Evolutionary conservation across 176 grass and related monocot species (phyloP), one percentile per base, ranked within the genome.

Genomic region (Oryza coarctata): DNA sequence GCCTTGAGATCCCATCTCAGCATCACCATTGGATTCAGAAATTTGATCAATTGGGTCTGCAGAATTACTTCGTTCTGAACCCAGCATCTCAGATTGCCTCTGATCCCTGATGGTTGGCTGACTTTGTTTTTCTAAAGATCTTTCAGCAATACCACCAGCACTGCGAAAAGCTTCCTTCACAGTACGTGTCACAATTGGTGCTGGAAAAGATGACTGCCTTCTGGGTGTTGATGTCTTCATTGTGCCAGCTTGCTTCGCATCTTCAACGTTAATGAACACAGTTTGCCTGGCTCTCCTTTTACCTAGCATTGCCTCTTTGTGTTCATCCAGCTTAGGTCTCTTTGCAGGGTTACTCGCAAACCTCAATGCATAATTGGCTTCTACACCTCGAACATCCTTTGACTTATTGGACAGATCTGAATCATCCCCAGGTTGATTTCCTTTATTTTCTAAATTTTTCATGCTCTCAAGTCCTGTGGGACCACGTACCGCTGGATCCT

Each of bases 191-290:
- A 99, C 87, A 76, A 94, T 95, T 26, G 96, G 93, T 26, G 93
- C 84, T 39, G 96, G 91, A 82, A 99, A 99, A 20, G 96, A 92
- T 41, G 91, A 85, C 60, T 95, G 96, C 23, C 93, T 92, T 66
- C 86, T 92, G 14, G 96, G 96, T 66, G 93, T 99, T 40, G 91
- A 75, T 78, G 89, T 82, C 84, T 99, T 99, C 85, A 99, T 90
- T 28, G 91, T 87, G 65, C 92, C 89, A 36, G 87, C 96, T 90
- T 95, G 93, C 86, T 95, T 99, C 11, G 87, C 96, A 83, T 99
- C 96, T 49, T 99, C 96, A 68, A 99, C 93, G 60, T 95, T 94
- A 57, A 99, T 99, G 71, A 99, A 95, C 13, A 99, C 89, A 45
- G 89, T 99, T 52, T 99, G 87, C 47, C 96, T 94, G 5, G 91